Evolutionary conservation across 129 eudicot genomes (phyloP).

Genomic region (Gnaphalium uliginosum): DNA sequence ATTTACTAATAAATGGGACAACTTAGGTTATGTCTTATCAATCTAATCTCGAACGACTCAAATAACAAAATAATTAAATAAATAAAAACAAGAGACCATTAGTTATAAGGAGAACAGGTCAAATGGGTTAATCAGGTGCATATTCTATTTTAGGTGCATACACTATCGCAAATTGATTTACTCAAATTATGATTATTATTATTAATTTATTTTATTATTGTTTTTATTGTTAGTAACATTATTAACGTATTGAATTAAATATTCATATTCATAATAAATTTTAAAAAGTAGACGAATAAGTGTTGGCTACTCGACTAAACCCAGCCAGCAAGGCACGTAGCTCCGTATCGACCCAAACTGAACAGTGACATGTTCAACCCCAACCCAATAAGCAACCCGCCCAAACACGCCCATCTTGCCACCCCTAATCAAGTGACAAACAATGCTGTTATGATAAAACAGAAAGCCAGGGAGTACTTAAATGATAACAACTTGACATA

Average conservation of each 20-base stretch:
- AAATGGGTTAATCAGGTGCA: background rate
- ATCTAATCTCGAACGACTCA: background rate
- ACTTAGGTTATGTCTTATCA: background rate
- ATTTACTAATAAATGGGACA: background rate
- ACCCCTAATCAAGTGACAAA: conserved; percentile 1
- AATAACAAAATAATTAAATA: background rate
- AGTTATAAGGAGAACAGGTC: background rate
- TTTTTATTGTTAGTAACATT: background rate
- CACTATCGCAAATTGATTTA: background rate
- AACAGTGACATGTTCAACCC: background rate
- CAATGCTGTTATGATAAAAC: conserved; percentile 11
- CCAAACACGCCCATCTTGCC: background rate
- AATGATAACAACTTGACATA: conserved; percentile 33
- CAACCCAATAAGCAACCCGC: background rate
- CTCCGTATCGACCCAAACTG: conserved; percentile 1
- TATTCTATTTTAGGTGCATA: background rate
- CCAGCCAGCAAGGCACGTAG: background rate
- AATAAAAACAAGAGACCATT: too few relatives aligned
- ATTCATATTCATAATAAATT: too few relatives aligned
- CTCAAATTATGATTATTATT: background rate
- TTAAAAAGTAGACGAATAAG: background rate
- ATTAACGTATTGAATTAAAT: too few relatives aligned
- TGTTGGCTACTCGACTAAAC: background rate
- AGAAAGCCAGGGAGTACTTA: conserved; percentile 9
- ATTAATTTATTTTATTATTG: conserved; percentile 4